Percentiles rank a stretch among this genome's conserved stretches.
These are phyloP conservation scores for Pythium insidiosum DNA, from an alignment of 352 stramenopile genomes.

Conservation along the genomic window DNA sequence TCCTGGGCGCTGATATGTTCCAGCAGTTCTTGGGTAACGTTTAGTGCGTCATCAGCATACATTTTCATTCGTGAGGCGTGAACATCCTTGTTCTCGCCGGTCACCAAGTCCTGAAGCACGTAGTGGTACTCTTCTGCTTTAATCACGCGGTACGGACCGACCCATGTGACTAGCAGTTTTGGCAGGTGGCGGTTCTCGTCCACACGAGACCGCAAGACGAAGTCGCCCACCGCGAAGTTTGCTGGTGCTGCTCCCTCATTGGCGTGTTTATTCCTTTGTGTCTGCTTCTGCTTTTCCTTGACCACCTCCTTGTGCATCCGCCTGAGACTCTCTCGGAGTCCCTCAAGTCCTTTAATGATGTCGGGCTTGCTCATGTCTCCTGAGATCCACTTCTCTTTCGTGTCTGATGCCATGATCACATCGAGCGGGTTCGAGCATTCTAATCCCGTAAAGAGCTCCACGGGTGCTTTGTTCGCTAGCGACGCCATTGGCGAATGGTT, in stretches of 20 bases:
- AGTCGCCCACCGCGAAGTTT: constrained; percentile 21
- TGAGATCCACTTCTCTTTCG: background rate
- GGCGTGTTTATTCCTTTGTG: background rate
- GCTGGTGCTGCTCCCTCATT: background rate
- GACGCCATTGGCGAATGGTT: constrained; percentile 21
- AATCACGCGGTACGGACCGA: constrained; percentile 17
- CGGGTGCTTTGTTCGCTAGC: constrained; percentile 6
- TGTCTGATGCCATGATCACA: background rate
- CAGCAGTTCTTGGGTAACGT: constrained; percentile 18
- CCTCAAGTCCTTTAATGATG: background rate
- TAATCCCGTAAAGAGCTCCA: constrained; percentile 16
- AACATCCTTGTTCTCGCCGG: constrained; percentile 13
- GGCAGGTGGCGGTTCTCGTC: constrained; percentile 14
- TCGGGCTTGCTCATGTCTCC: background rate
- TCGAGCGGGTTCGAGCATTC: constrained; percentile 1
- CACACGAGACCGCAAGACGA: constrained; percentile 20
- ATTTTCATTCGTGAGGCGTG: constrained; percentile 22
- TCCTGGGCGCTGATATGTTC: constrained; percentile 16
- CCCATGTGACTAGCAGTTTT: constrained; percentile 25
- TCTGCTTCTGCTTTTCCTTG: constrained; percentile 4
- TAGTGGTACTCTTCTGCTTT: constrained; percentile 15
- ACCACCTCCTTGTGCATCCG: constrained; percentile 11
- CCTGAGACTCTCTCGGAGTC: background rate
- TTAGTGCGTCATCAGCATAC: constrained; percentile 15
- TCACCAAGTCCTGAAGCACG: constrained; percentile 12